Percentiles rank a stretch among this genome's conserved stretches.
Evolutionary conservation across 1,284 basidiomycete genomes (phyloP).

Genomic region (Sanghuangporus sanghuang): DNA sequence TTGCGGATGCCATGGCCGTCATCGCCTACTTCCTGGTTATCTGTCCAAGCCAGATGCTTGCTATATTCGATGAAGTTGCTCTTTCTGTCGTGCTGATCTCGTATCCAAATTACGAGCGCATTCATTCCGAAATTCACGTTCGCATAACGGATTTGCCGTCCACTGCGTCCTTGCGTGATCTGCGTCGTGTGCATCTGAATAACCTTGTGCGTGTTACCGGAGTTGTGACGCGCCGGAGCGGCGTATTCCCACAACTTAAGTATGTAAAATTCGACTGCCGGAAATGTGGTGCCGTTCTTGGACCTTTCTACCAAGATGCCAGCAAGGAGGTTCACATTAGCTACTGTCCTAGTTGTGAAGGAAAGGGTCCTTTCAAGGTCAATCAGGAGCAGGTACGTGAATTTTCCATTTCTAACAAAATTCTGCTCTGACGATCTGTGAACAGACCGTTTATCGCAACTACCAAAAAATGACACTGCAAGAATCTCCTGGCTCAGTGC

Average conservation of each 20-base stretch:
- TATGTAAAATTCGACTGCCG: slow-evolving; percentile 99
- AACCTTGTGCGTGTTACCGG: slow-evolving; percentile 93
- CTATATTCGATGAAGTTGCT: slow-evolving; percentile 95
- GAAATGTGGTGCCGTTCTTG: slow-evolving; percentile 88
- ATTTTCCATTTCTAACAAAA: neutral
- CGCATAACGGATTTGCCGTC: slow-evolving; percentile 93
- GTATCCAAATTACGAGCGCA: slow-evolving; percentile 94
- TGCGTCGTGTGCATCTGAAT: slow-evolving; percentile 91
- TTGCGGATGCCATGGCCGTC: slow-evolving; percentile 88
- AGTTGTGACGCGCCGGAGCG: slow-evolving; percentile 94
- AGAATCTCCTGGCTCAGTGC: slow-evolving; percentile 97
- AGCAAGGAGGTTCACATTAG: slow-evolving; percentile 92
- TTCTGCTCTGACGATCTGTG: neutral
- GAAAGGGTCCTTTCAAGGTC: slow-evolving; percentile 91
- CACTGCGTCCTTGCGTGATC: slow-evolving; percentile 85
- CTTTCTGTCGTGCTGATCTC: slow-evolving; percentile 92
- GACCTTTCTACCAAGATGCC: slow-evolving; percentile 97
- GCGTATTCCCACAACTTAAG: slow-evolving; percentile 98
- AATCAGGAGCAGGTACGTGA: slow-evolving; percentile 86
- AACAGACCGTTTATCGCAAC: slow-evolving; percentile 94
- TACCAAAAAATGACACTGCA: slow-evolving; percentile 99
- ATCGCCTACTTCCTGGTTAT: slow-evolving; percentile 97
- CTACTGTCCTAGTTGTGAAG: slow-evolving; percentile 91
- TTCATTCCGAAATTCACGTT: slow-evolving; percentile 97
- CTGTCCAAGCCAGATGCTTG: slow-evolving; percentile 88